phyloP scores from a whole-genome alignment of 352 stramenopile species.

The Phytophthora vignae region DNA sequence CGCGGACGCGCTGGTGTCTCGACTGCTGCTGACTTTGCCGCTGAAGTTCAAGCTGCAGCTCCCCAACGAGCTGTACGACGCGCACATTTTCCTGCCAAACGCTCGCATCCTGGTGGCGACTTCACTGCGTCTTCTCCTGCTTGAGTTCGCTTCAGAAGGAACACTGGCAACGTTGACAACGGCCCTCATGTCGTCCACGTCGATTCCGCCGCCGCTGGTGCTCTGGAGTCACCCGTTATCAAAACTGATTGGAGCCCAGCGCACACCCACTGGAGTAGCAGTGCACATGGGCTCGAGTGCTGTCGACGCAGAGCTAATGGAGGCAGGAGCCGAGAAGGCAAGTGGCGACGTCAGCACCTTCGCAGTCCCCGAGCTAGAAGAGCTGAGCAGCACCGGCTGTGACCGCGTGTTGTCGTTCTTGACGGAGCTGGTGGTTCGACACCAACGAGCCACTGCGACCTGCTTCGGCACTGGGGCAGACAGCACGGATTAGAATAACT shows the following conservation, averaged over 20 bases:
- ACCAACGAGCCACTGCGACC: conserved; percentile 37
- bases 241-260: conserved; percentile 34
- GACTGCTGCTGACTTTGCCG: conserved; percentile 66
- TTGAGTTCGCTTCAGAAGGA: conserved; percentile 40
- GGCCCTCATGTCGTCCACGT: conserved; percentile 43
- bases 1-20: conserved; percentile 72
- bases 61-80: conserved; percentile 82
- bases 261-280: conserved; percentile 29
- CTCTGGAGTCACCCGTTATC: conserved; percentile 40
- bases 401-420: conserved; percentile 36
- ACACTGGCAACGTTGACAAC: conserved; percentile 40
- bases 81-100: conserved; percentile 73
- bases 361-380: conserved; percentile 33
- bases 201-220: conserved; percentile 36
- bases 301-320: conserved; percentile 19
- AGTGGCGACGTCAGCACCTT: conserved; percentile 31
- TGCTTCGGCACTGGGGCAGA: conserved; percentile 28
- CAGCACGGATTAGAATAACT: conserved; percentile 8
- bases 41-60: conserved; percentile 55
- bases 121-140: conserved; percentile 73
- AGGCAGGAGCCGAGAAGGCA: conserved; percentile 14
- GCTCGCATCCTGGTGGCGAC: conserved; percentile 77
- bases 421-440: conserved; percentile 33
- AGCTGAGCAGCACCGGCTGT: conserved; percentile 25
- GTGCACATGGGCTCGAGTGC: conserved; percentile 30